Conservation (phyloP, 2,329 filamentous ascomycete genomes). For the Scedosporium aurantiacum region DNA sequence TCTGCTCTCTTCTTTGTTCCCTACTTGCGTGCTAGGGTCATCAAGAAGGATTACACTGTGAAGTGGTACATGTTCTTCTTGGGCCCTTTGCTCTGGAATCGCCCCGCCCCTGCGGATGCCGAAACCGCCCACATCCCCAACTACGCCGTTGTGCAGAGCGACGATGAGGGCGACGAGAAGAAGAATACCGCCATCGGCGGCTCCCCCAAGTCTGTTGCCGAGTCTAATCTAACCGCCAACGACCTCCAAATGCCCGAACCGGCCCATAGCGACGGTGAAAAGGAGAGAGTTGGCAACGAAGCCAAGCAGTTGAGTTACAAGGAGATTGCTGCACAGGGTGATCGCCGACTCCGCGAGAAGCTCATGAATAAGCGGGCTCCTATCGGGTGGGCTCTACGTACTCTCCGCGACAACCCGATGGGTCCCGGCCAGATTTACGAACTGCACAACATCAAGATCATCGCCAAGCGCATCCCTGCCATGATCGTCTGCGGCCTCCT, state of each 20-base stretch:
- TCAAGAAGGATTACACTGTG: slow-evolving; percentile 57
- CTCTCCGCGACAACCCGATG: slow-evolving; percentile 62
- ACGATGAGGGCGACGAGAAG: slow-evolving; percentile 25
- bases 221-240: slow-evolving; percentile 26
- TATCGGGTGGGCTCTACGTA: slow-evolving; percentile 76
- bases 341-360: slow-evolving; percentile 49
- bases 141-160: slow-evolving; percentile 61
- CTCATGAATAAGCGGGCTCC: slow-evolving; percentile 53
- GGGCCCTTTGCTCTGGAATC: slow-evolving; percentile 54
- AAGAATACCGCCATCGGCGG: slow-evolving; percentile 13
- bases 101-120: slow-evolving; percentile 40
- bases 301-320: slow-evolving; percentile 44
- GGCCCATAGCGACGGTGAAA: slow-evolving; percentile 26
- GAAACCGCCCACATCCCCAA: slow-evolving; percentile 53
- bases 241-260: slow-evolving; percentile 28
- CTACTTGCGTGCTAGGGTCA: slow-evolving; percentile 52
- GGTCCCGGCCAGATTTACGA: slow-evolving; percentile 66
- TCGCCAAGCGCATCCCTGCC: slow-evolving; percentile 58
- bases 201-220: slow-evolving; percentile 9
- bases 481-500: slow-evolving; percentile 50
- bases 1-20: slow-evolving; percentile 64
- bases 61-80: slow-evolving; percentile 51
- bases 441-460: slow-evolving; percentile 53
- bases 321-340: slow-evolving; percentile 45
- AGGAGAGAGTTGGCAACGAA: slow-evolving; percentile 34